A percentile compares a stretch with the other conserved stretches of the same genome.
Evolutionary conservation across 768 basidiomycete genomes (phyloP).

Genomic region (Tylopilus sp.): DNA sequence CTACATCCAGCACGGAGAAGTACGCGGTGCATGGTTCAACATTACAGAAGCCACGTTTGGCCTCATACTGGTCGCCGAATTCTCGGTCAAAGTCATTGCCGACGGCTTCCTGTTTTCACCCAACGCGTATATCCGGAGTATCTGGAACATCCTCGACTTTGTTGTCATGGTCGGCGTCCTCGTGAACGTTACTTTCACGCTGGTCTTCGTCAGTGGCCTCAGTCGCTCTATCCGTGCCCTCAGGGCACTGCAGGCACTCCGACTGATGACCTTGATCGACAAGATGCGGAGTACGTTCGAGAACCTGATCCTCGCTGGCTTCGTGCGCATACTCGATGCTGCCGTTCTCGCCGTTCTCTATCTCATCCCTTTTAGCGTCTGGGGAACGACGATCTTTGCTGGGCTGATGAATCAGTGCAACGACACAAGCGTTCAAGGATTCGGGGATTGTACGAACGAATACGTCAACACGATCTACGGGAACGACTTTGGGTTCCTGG

Average conservation of each 20-base stretch:
- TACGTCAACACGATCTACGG: slow-evolving; percentile 63
- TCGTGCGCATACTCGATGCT: slow-evolving; percentile 81
- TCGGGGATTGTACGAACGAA: slow-evolving; percentile 70
- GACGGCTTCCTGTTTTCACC: slow-evolving; percentile 91
- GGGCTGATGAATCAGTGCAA: slow-evolving; percentile 85
- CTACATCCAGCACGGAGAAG: slow-evolving; percentile 53
- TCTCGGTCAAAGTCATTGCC: slow-evolving; percentile 85
- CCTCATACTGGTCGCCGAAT: slow-evolving; percentile 71
- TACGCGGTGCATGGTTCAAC: slow-evolving; percentile 84
- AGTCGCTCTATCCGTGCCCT: slow-evolving; percentile 80
- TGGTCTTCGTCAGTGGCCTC: slow-evolving; percentile 75
- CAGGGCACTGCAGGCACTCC: slow-evolving; percentile 84
- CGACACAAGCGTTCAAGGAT: slow-evolving; percentile 51
- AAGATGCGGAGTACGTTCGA: slow-evolving; percentile 86
- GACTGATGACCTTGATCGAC: slow-evolving; percentile 86
- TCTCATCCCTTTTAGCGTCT: slow-evolving; percentile 89
- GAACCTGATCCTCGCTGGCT: slow-evolving; percentile 82
- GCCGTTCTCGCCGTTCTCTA: slow-evolving; percentile 86
- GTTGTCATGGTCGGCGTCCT: slow-evolving; percentile 76
- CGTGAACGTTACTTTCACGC: slow-evolving; percentile 65
- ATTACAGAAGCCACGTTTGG: slow-evolving; percentile 74
- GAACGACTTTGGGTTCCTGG: slow-evolving; percentile 60
- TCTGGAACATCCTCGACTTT: slow-evolving; percentile 92
- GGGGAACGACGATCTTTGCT: slow-evolving; percentile 91
- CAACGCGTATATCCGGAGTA: slow-evolving; percentile 85